These are phyloP conservation scores for Penicillium sp. DNA, from an alignment of 2,329 filamentous ascomycete genomes.

Conservation along the genomic window DNA sequence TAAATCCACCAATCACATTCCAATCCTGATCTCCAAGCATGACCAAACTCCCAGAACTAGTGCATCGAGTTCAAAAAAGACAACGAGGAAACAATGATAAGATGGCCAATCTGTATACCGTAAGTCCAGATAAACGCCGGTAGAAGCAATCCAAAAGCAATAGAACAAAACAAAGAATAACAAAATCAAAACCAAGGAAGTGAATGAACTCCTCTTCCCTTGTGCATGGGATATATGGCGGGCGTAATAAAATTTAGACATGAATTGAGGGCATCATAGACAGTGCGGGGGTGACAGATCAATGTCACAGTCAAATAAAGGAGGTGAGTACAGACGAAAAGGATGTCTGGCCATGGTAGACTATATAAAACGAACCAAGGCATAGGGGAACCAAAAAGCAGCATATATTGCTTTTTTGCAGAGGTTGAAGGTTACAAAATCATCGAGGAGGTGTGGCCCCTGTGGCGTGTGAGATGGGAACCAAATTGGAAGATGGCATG, in stretches of 20 bases:
- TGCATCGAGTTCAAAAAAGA: constrained; percentile 1
- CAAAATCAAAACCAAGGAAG: not conserved
- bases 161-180: not conserved
- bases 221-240: constrained; percentile 26
- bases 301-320: not conserved
- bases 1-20: constrained; percentile 2
- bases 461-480: constrained; percentile 32
- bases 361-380: not conserved
- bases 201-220: constrained; percentile 17
- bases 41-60: constrained; percentile 24
- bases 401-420: not conserved
- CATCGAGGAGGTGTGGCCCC: constrained; percentile 37
- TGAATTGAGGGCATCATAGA: constrained; percentile 1
- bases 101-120: constrained; percentile 25
- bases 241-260: constrained; percentile 9
- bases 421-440: not conserved
- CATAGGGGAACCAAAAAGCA: not conserved
- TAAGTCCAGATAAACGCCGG: constrained; percentile 16
- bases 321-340: not conserved
- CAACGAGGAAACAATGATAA: constrained; percentile 6
- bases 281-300: not conserved
- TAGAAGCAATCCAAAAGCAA: constrained; percentile 6
- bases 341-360: not conserved
- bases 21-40: not conserved
- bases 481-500: constrained; percentile 31